Conservation (phyloP, 177 flowering plant genomes). For the Vitis hybrid region DNA sequence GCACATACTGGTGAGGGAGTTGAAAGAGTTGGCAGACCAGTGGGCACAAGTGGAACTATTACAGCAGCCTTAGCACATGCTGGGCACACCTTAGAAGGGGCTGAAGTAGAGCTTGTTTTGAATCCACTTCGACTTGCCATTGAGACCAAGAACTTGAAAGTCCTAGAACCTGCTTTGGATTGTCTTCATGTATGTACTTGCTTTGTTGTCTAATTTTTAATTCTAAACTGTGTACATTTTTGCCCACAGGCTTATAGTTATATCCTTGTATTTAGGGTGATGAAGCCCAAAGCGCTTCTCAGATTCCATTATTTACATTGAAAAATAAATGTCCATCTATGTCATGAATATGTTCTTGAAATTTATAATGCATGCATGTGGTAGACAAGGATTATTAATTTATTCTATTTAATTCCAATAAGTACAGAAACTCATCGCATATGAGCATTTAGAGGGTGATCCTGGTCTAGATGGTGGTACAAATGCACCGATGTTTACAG, state of each 20-base stretch:
- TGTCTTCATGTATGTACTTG: conserved; percentile 86
- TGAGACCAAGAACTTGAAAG: conserved; percentile 82
- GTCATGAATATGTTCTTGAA: not conserved
- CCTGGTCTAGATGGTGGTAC: conserved; percentile 93
- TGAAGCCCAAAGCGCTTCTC: not conserved
- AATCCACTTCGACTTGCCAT: conserved; percentile 89
- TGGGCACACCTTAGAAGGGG: conserved; percentile 69
- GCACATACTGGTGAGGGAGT: conserved; percentile 24
- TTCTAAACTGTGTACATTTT: not conserved
- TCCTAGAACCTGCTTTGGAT: conserved; percentile 89
- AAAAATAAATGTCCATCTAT: not conserved
- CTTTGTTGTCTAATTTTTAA: not conserved
- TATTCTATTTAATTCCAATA: conserved; percentile 9
- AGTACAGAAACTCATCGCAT: conserved; percentile 93
- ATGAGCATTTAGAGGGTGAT: conserved; percentile 99
- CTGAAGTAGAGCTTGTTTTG: conserved; percentile 81
- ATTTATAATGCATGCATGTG: not conserved
- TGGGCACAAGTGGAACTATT: conserved; percentile 33
- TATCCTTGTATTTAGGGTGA: not conserved
- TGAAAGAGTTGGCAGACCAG: conserved; percentile 29
- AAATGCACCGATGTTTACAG: conserved; percentile 71
- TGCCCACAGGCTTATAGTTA: not conserved
- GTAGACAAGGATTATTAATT: conserved; percentile 2
- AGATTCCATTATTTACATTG: not conserved
- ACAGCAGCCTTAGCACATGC: conserved; percentile 74